Evolutionary conservation across 768 basidiomycete genomes (phyloP).

Genomic region (Multifurca ochricompacta): DNA sequence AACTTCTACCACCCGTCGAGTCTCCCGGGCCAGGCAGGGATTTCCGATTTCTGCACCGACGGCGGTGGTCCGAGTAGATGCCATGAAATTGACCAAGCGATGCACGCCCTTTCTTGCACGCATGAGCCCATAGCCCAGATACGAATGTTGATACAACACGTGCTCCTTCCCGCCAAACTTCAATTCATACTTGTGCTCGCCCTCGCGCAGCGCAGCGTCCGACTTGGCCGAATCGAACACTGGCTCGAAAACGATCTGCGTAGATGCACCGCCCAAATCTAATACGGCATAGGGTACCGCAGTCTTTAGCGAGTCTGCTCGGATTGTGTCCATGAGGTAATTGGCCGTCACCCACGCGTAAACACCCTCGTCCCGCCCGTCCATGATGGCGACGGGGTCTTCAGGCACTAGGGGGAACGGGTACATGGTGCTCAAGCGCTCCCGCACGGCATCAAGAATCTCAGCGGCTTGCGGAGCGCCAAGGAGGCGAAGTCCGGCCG

Average conservation of each 20-base stretch:
- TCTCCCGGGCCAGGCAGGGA: conserved; percentile 74
- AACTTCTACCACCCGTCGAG: conserved; percentile 54
- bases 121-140: conserved; percentile 95
- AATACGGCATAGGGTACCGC: conserved; percentile 77
- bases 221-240: conserved; percentile 38
- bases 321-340: conserved; percentile 75
- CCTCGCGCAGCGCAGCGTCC: conserved; percentile 47
- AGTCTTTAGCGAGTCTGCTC: conserved; percentile 38
- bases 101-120: conserved; percentile 78
- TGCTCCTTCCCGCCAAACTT: conserved; percentile 62
- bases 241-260: conserved; percentile 96
- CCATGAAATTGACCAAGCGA: conserved; percentile 84
- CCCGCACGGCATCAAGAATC: conserved; percentile 69
- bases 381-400: conserved; percentile 82
- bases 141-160: conserved; percentile 93
- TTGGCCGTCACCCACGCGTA: conserved; percentile 99
- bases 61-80: conserved; percentile 33
- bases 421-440: conserved; percentile 47
- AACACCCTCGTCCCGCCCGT: conserved; percentile 94
- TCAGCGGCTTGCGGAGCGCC: conserved; percentile 52
- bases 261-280: conserved; percentile 94
- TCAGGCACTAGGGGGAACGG: conserved; percentile 58
- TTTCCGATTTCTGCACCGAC: conserved; percentile 46
- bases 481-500: conserved; percentile 75
- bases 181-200: conserved; percentile 89